Evolutionary conservation across 2,329 filamentous ascomycete genomes (phyloP), one percentile per base, ranked within the genome.

Genomic region (Epichloe coenophiala): DNA sequence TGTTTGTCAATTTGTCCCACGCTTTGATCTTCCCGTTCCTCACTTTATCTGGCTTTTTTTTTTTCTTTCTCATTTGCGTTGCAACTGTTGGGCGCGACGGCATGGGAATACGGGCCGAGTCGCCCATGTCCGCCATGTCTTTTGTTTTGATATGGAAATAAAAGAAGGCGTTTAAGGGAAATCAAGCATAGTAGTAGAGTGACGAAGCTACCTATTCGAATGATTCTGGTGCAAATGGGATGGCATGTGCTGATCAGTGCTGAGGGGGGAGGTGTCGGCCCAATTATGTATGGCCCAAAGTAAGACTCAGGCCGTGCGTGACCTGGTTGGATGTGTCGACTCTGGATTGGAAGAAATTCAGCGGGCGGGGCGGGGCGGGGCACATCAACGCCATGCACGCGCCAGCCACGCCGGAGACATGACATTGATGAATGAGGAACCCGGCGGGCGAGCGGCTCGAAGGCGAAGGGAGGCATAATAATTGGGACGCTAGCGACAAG

Each of bases 141-240:
- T 49, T 42, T 48, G 44, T 48, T 45, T 21, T 51, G 36, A 36
- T 39, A 49, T 48, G 51, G 49, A 56, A 54, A 55, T 40, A 45
- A 52, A 42, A 45, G 52, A 53, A 23, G 49, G 55, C 46, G 49
- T 50, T 51, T 8, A 7, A 47, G 51, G 45, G 31, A 51, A 45
- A 51, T 27, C 50, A 19, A 53, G 49, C 50, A 54, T 31, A 31
- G 27, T 54, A 54, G 50, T n/a, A n/a, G n/a, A 54, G 47, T 46
- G 45, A n/a, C 47, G 35, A 50, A n/a, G 47, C 36, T 21, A 51
- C 48, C 23, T 43, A 31, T 42, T 39, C 42, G 21, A 38, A 48
- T 31, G 45, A 35, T 39, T 13, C 19, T 31, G 53, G 17, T n/a
- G 31, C 47, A 45, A 50, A 39, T 31, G 42, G 11, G 42, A 45